These are phyloP conservation scores for grape (Vitis vinifera) DNA, from an alignment of 164 flowering plant species.

Conservation along the genomic window ASM3070453v1 NC_081813.1:261501-262000, in stretches of 20 bases:
- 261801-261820: constrained; percentile 63
- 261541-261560: constrained; percentile 57
- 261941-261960: not conserved
- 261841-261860: constrained; percentile 80
- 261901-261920: not conserved
- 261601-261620: constrained; percentile 85
- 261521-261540: constrained; percentile 58
- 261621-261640: constrained; percentile 63
- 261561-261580: constrained; percentile 63
- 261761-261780: constrained; percentile 78
- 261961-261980: not conserved
- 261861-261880: constrained; percentile 58
- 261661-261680: constrained; percentile 73
- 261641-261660: constrained; percentile 61
- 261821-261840: constrained; percentile 81
- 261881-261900: constrained; percentile 5
- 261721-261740: constrained; percentile 87
- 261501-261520: constrained; percentile 76
- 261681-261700: constrained; percentile 80
- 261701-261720: constrained; percentile 67
- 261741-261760: constrained; percentile 86
- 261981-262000: not conserved
- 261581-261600: constrained; percentile 92
- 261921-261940: not conserved
- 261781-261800: constrained; percentile 68